Base-by-base conservation (phyloP, 139 green algal species). In the Trebouxia sp. region DNA sequence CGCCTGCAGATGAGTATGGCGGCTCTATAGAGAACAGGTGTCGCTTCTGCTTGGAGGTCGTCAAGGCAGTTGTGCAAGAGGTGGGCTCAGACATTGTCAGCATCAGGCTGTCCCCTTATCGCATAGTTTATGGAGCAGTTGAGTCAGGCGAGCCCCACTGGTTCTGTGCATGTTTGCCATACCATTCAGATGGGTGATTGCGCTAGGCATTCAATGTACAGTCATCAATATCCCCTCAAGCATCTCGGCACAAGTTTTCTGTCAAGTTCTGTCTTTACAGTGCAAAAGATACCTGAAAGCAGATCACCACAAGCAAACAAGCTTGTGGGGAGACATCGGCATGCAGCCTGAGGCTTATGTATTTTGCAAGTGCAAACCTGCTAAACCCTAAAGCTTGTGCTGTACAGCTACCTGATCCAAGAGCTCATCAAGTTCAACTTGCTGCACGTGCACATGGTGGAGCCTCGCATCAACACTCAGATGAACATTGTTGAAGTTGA, bases 401-500 rank as follows among this genome's bases (percentile, higher is more conserved):
- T 88, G n/a, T 76, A 84, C 65, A 32, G 43, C 48, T 95, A 92
- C 78, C 86, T 96, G 48, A 65, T 92, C 55, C 83, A 94, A 82
- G 75, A 92, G 82, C 83, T 97, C 22, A 90, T 92, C 72, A 83
- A 85, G 75, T 78, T 77, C 35, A 75, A 82, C 70, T 80, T 95
- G 79, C 83, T 90, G 0, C 96, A 96, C 80, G 42, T 95, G 8
- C 93, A 97, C 88, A 85, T 93, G 47, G 83, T 97, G 2, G 90
- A 96, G 84, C 84, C 87, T 0, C 86, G 91, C 0, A 80, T 94
- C 24, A 39, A 39, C 67, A 77, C 22, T 38, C 26, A 51, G 22
- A 77, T 77, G 67, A 77, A 77, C 10, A 32, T 77, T 11, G 35
- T 55, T n/a, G 45, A 66, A 28, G 79, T 83, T 28, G 66, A 67